Percentiles rank a stretch among this genome's conserved stretches.
phyloP scores from a whole-genome alignment of 2,329 filamentous ascomycete species.

The Penicillium hesseltinei region DNA sequence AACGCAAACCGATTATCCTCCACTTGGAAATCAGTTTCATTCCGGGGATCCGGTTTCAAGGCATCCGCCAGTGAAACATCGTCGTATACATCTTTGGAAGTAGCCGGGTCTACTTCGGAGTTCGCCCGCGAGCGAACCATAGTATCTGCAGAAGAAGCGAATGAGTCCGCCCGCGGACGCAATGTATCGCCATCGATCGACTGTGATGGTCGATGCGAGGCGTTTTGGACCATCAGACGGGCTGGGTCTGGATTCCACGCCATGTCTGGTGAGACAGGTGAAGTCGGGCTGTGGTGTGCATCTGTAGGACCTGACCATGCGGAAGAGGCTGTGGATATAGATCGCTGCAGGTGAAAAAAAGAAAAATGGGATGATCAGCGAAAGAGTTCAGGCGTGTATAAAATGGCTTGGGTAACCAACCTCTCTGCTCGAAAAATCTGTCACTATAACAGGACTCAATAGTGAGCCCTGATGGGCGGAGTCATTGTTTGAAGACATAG shows the following conservation, averaged over 20 bases:
- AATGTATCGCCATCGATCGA: constrained; percentile 47
- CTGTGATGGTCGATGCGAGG: constrained; percentile 32
- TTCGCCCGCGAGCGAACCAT: constrained; percentile 35
- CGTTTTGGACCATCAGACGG: constrained; percentile 27
- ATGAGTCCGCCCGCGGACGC: constrained; percentile 43
- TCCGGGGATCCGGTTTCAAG: constrained; percentile 71
- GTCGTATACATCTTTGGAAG: constrained; percentile 32
- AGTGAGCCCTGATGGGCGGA: constrained; percentile 13
- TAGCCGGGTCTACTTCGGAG: constrained; percentile 28
- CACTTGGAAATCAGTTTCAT: constrained; percentile 72
- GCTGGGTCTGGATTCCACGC: constrained; percentile 23
- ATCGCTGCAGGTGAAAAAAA: constrained; percentile 11
- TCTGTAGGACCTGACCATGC: constrained; percentile 21
- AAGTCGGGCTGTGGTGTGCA: constrained; percentile 18
- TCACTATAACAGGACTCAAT: constrained; percentile 17
- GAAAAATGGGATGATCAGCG: not conserved
- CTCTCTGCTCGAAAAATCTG: constrained; percentile 20
- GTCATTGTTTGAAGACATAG: constrained; percentile 7
- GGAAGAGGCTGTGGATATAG: constrained; percentile 21
- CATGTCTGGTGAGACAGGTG: constrained; percentile 27
- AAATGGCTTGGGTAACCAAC: constrained; percentile 6
- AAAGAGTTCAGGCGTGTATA: not conserved
- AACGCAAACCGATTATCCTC: constrained; percentile 83
- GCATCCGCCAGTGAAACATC: constrained; percentile 54
- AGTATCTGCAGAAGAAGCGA: constrained; percentile 37